Conservation (phyloP, 2,329 filamentous ascomycete genomes). For the Cryphonectria parasitica region DNA sequence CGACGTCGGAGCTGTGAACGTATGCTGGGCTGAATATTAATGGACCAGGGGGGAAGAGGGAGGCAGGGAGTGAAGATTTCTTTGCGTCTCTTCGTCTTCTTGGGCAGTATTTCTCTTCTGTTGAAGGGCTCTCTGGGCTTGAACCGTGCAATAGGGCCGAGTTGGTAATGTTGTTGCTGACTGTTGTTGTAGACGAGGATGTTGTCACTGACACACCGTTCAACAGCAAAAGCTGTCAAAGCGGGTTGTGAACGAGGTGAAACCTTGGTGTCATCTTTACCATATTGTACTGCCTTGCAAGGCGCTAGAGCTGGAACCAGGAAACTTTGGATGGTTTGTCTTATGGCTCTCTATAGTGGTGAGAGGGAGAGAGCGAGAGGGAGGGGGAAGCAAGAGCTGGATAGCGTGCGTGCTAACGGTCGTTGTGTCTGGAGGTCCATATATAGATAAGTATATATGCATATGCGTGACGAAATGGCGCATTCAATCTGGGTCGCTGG, state of each 20-base stretch:
- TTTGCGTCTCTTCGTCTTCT: not conserved
- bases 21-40: not conserved
- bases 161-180: not conserved
- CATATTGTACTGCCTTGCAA: not conserved
- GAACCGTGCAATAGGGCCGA: too few relatives aligned
- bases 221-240: constrained; percentile 13
- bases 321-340: not conserved
- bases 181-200: not conserved
- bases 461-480: not conserved
- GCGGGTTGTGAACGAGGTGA: constrained; percentile 8
- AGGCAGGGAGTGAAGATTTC: not conserved
- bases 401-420: not conserved
- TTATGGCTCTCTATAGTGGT: not conserved
- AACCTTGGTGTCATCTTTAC: constrained; percentile 13
- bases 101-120: not conserved
- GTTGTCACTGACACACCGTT: constrained; percentile 13
- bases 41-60: not conserved
- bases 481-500: not conserved
- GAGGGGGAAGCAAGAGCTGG: not conserved
- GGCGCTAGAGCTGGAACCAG: not conserved
- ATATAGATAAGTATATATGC: not conserved
- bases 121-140: too few relatives aligned
- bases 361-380: not conserved
- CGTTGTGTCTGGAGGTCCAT: not conserved
- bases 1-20: constrained; percentile 6